Evolutionary conservation across 805 yeast species (phyloP), one percentile per base, ranked within the genome.

Genomic region (Torulaspora maleeae): DNA sequence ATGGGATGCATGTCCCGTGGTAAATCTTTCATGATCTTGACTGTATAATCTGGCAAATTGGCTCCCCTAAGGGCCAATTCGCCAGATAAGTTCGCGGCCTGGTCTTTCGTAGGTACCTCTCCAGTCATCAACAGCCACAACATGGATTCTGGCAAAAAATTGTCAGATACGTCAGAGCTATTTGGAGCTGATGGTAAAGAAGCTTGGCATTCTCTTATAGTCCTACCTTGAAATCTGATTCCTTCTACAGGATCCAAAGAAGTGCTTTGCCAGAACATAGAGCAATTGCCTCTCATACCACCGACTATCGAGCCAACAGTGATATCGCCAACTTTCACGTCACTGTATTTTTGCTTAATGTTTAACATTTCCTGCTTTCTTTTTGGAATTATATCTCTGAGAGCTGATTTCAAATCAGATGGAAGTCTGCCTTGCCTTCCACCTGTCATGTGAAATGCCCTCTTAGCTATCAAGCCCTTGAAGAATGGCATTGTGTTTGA

Each of bases 61-160:
- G 40, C 22, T 36, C 82, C 79, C 61, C 81, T 76, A 22, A 77
- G 75, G 43, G 86, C 88, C 52, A 84, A 71, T 56, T 80, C 86
- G 53, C 69, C 72, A 33, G 79, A 72, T 48, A 84, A 71, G 36
- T 70, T 74, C 51, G 72, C 69, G 53, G 79, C 75, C 63, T 85
- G 85, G 36, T 72, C 73, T 29, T 59, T 75, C 27, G 85, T 59
- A 52, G 93, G 91, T 47, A 78, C 73, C 66, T 81, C 75, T 34
- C 91, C 91, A 35, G 90, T 83, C 63, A 85, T 71, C 53, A 84
- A 71, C 58, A 78, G 78, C 91, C 91, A 85, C 64, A 84, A 76
- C 78, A 84, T 80, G 43, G 83, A 77, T 66, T 81, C 87, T 42
- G 91, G 91, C 48, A 82, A 72, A 63, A 84, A 82, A 63, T 80